Evolutionary conservation across 2,329 filamentous ascomycete species (phyloP), one percentile per base, ranked within the genome.

Genomic region (Calonectria leucothoes): DNA sequence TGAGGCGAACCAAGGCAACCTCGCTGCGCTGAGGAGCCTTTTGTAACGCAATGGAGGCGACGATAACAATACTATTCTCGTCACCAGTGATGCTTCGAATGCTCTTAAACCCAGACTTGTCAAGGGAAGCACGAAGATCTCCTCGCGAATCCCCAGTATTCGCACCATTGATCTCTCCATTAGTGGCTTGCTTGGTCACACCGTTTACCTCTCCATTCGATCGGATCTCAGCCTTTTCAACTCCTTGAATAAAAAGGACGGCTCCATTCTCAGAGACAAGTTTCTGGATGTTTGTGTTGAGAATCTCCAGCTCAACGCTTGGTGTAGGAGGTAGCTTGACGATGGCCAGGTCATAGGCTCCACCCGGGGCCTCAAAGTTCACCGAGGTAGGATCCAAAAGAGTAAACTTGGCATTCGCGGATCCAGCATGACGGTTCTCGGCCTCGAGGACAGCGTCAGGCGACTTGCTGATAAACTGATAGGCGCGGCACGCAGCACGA

Each of bases 341-440:
- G 15, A 66, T 29, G 42, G n/a, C 63, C 6, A 66, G 63, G 31
- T 66, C 45, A 51, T 66, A 66, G 17, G 45, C 45, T 27, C 45
- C 63, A 14, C 31, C 45, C 7, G 63, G 45, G 2, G 45, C 17
- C 51, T 66, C 64, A 33, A 61, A 71, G 14, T 49, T 39, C 14
- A 11, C 31, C 5, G 23, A 23, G 4, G 63, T 52, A 11, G 52
- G 51, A 8, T 68, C 61, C 3, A 68, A 6, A 5, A 71, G 42
- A 8, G 61, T 67, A 29, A 71, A 71, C 31, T 66, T 67, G n/a
- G 69, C 33, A 42, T 71, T 71, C 4, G 55, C 55, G 6, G 55
- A 61, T 39, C 55, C 55, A 27, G 12, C 35, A 20, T 39, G 37
- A 4, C 23, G 55, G 4, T 59, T 71, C 55, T 71, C 61, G 1